Conservation (phyloP, 768 basidiomycete genomes). For the Harrya chromipes region DNA sequence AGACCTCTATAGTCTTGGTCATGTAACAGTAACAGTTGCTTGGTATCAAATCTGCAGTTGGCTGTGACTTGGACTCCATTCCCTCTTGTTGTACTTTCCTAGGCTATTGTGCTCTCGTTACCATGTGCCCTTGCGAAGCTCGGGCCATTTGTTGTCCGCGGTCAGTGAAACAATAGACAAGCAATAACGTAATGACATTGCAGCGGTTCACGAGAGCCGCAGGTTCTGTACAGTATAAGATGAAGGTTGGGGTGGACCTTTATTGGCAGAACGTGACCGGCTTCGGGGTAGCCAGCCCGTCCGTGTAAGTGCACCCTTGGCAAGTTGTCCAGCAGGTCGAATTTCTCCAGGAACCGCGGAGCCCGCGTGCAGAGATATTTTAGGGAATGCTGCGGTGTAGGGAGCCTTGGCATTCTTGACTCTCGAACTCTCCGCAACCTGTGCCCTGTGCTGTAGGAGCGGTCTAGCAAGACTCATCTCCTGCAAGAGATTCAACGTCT, state of each 20-base stretch:
- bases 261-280: conserved; percentile 12
- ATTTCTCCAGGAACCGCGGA: conserved; percentile 57
- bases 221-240: conserved; percentile 21
- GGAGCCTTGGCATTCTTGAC: conserved; percentile 25
- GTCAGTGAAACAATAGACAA: conserved; percentile 12
- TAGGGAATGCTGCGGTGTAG: conserved; percentile 24
- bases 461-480: conserved; percentile 69
- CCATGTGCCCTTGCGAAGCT: conserved; percentile 3
- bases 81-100: conserved; percentile 11
- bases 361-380: conserved; percentile 42
- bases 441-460: conserved; percentile 44
- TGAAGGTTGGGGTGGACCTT: conserved; percentile 7
- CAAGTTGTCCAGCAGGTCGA: conserved; percentile 51
- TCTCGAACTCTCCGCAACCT: conserved; percentile 35
- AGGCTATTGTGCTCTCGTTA: conserved; percentile 16
- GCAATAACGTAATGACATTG: not conserved
- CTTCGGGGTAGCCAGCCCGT: conserved; percentile 23
- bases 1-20: conserved; percentile 24
- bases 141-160: conserved; percentile 6
- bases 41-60: conserved; percentile 13
- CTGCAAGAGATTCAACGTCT: conserved; percentile 35
- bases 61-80: conserved; percentile 9
- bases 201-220: conserved; percentile 15
- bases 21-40: conserved; percentile 24
- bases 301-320: conserved; percentile 50